These are phyloP conservation scores for Galerina sulciceps DNA, from an alignment of 768 basidiomycete species.

Conservation along the genomic window DNA sequence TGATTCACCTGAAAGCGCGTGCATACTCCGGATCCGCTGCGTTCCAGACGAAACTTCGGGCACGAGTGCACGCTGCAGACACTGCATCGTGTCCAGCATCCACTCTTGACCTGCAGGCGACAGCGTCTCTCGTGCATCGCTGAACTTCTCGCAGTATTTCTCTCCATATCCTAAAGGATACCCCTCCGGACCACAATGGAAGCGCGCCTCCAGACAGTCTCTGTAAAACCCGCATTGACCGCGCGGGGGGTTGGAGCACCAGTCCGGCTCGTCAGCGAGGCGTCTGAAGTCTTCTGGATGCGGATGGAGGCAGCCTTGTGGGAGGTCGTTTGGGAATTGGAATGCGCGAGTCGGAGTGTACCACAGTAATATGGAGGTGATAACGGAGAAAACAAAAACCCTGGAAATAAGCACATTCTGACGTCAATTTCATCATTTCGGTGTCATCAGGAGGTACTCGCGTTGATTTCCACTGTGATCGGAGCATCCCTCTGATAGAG, in stretches of 20 bases:
- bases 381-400: no score
- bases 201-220: conserved; percentile 47
- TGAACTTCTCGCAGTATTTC: conserved; percentile 44
- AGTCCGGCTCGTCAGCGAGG: neutral
- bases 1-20: conserved; percentile 9
- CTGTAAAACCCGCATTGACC: conserved; percentile 48
- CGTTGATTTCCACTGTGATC: no score
- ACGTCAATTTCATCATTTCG: no score
- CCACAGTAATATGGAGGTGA: no score
- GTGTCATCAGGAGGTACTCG: no score
- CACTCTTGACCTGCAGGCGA: conserved; percentile 39
- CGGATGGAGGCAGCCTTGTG: no score
- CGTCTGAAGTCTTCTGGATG: no score
- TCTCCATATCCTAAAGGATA: conserved; percentile 49
- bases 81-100: conserved; percentile 51
- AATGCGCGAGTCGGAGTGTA: no score
- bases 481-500: no score
- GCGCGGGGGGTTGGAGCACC: conserved; percentile 35
- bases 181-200: conserved; percentile 45
- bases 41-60: conserved; percentile 30
- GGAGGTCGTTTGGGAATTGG: no score
- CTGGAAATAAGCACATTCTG: no score
- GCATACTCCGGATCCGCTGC: no score
- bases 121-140: conserved; percentile 28
- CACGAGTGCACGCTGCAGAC: conserved; percentile 46